These are phyloP conservation scores for Colletotrichum australisinense DNA, from an alignment of 2,329 filamentous ascomycete species.

Conservation along the genomic window DNA sequence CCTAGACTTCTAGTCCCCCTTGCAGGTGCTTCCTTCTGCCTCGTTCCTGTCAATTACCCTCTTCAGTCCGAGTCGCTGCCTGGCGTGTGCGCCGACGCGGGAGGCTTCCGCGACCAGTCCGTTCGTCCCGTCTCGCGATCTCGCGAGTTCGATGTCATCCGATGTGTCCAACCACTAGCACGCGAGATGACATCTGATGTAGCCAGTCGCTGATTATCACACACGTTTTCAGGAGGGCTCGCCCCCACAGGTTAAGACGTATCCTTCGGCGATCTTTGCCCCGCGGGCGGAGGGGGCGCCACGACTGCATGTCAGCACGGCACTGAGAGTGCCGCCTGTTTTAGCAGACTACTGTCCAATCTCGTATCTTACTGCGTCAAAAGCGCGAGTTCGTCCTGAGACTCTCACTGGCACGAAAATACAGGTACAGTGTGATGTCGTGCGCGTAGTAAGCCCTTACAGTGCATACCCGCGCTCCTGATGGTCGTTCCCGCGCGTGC, in stretches of 20 bases:
- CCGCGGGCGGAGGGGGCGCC: neutral
- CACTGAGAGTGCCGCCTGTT: neutral
- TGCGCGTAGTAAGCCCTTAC: neutral
- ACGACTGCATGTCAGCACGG: neutral
- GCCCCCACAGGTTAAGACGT: neutral
- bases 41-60: neutral
- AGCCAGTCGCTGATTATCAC: neutral
- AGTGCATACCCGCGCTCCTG: neutral
- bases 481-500: neutral
- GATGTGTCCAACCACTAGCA: neutral
- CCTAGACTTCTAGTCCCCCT: neutral
- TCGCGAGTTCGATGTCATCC: neutral
- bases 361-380: neutral
- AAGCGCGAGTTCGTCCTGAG: neutral
- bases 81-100: neutral
- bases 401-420: neutral
- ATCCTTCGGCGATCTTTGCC: neutral
- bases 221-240: no score
- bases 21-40: neutral
- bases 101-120: no score
- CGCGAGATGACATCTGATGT: neutral
- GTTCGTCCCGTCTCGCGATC: neutral
- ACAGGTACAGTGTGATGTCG: neutral
- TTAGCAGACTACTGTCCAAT: neutral
- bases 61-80: neutral